Conservation (phyloP, 345 rosid genomes). For the Dovyalis caffra region DNA sequence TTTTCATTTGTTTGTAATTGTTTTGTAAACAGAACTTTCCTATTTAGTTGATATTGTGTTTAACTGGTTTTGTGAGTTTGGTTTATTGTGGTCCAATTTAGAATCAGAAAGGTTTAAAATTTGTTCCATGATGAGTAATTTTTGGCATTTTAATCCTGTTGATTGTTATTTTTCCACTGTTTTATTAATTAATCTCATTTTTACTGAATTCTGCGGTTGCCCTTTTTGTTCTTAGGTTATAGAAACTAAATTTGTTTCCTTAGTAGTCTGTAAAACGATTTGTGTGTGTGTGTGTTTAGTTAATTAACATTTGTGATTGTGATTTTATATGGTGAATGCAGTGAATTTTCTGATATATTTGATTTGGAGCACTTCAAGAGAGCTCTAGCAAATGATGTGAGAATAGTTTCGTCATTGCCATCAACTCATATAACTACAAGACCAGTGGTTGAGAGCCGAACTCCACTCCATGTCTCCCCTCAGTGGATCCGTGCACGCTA, state of each 20-base stretch:
- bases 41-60: background rate
- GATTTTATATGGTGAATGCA: conserved; percentile 40
- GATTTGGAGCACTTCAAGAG: conserved; percentile 87
- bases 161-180: background rate
- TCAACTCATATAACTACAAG: conserved; percentile 78
- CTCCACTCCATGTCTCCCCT: conserved; percentile 79
- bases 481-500: conserved; percentile 91
- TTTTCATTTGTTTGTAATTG: background rate
- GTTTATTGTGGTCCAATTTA: no score
- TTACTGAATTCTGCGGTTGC: background rate
- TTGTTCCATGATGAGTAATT: background rate
- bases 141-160: background rate
- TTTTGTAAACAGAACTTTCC: background rate
- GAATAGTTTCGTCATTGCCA: conserved; percentile 79
- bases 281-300: background rate
- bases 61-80: background rate
- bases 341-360: conserved; percentile 94
- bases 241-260: background rate
- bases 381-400: conserved; percentile 71
- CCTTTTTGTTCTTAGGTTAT: background rate
- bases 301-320: background rate
- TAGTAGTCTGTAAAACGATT: background rate
- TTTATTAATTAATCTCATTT: background rate
- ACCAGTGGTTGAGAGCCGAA: conserved; percentile 76
- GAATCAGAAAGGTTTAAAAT: no score